These are phyloP conservation scores for Phytophthora tubulina DNA, from an alignment of 352 stramenopile genomes.

Conservation along the genomic window DNA sequence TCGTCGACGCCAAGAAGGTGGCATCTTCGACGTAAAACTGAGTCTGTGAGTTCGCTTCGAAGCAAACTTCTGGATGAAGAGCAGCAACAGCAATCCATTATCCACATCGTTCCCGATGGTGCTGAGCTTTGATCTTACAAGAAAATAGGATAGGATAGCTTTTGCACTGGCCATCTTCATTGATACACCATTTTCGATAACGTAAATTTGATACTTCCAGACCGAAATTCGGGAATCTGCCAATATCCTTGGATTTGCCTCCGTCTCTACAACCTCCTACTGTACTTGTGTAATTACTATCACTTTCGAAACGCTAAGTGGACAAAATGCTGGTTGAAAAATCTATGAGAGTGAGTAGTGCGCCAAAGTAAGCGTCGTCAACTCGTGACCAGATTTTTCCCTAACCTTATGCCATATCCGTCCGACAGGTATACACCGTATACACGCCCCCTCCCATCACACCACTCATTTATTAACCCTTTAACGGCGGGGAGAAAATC, in stretches of 20 bases:
- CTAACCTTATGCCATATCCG: neutral
- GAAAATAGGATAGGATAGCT: conserved; percentile 2
- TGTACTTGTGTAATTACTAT: no score
- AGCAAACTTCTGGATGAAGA: conserved; percentile 30
- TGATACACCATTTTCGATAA: no score
- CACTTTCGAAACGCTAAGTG: no score
- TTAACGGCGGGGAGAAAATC: neutral
- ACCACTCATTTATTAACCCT: neutral
- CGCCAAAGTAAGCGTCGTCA: no score
- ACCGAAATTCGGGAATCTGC: no score
- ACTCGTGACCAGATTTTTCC: no score
- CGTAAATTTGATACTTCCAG: no score
- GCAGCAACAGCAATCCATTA: conserved; percentile 7
- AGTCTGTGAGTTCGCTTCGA: conserved; percentile 10
- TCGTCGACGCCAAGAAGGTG: conserved; percentile 20
- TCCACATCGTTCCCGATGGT: conserved; percentile 15
- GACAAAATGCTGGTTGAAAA: no score
- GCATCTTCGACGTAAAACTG: conserved; percentile 19
- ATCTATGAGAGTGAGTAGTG: no score
- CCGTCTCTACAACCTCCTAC: no score
- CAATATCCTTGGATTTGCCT: no score
- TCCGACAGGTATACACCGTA: neutral
- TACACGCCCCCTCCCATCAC: neutral
- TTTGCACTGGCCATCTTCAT: no score
- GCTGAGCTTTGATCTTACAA: conserved; percentile 6